Evolutionary conservation across 164 flowering plant genomes (phyloP).

Genomic region (Vitis rupestris): DNA sequence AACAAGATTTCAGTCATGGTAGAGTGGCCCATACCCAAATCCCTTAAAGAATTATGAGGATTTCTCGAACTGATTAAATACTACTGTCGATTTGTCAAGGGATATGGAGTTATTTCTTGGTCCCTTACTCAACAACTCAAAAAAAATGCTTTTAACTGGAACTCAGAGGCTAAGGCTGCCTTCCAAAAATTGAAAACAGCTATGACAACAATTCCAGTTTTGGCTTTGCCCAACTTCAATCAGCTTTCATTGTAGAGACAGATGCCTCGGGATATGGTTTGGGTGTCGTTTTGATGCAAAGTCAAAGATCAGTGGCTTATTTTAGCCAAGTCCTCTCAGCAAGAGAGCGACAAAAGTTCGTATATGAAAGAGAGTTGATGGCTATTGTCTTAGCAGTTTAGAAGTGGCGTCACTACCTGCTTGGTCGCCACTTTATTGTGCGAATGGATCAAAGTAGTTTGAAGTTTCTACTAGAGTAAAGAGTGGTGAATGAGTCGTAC

Average conservation of each 20-base stretch:
- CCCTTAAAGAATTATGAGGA: too few relatives aligned
- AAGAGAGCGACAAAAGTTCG: too few relatives aligned
- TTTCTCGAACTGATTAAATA: too few relatives aligned
- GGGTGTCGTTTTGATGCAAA: conserved; percentile 6
- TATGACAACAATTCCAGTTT: neutral
- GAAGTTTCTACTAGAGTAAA: too few relatives aligned
- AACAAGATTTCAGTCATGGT: neutral
- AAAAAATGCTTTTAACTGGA: conserved; percentile 8
- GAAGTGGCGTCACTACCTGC: too few relatives aligned
- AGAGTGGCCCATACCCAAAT: neutral
- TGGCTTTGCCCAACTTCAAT: conserved; percentile 5
- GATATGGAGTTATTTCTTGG: neutral
- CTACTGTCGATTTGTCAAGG: too few relatives aligned
- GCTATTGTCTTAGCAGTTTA: neutral
- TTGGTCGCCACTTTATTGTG: too few relatives aligned
- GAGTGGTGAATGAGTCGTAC: too few relatives aligned
- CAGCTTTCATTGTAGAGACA: neutral
- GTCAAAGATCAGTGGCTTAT: neutral
- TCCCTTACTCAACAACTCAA: neutral
- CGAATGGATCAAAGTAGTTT: too few relatives aligned
- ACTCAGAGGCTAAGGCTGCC: neutral
- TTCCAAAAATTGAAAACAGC: neutral
- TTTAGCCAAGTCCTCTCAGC: neutral
- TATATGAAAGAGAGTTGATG: neutral
- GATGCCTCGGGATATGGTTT: conserved; percentile 3